Conservation (phyloP, 192 early-diverging fungal genomes). For the Entomortierella beljakovae region DNA sequence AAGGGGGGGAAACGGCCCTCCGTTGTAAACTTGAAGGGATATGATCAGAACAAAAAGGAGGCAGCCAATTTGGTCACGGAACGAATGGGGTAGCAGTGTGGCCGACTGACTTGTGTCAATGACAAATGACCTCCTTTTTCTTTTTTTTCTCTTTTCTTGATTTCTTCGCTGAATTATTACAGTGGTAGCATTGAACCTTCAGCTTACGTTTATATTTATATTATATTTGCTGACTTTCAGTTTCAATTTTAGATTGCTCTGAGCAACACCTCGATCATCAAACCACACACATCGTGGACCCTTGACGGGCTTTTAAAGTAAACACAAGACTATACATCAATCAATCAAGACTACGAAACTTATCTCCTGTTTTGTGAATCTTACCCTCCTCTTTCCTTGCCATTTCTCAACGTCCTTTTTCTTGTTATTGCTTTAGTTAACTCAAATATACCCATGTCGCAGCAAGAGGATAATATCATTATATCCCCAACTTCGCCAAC, state of each 20-base stretch:
- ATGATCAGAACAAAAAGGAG: not conserved
- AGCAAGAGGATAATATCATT: not conserved
- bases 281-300: not conserved
- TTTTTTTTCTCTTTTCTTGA: not conserved
- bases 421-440: no score
- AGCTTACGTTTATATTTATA: no score
- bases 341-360: no score
- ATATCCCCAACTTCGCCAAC: not conserved
- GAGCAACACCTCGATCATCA: not conserved
- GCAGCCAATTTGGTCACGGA: not conserved
- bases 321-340: no score
- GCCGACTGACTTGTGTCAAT: not conserved
- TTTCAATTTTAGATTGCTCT: not conserved
- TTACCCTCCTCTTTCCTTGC: no score
- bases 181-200: no score
- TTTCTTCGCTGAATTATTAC: no score
- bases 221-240: slow-evolving; percentile 3
- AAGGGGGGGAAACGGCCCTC: not conserved
- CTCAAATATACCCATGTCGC: no score
- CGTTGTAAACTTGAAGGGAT: not conserved
- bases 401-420: no score
- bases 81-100: not conserved
- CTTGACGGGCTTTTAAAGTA: no score
- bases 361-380: no score
- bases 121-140: not conserved